Evolutionary conservation across 495 filamentous ascomycete genomes (phyloP), one percentile per base, ranked within the genome.

Genomic region (Hypoxylon crocopeplum): DNA sequence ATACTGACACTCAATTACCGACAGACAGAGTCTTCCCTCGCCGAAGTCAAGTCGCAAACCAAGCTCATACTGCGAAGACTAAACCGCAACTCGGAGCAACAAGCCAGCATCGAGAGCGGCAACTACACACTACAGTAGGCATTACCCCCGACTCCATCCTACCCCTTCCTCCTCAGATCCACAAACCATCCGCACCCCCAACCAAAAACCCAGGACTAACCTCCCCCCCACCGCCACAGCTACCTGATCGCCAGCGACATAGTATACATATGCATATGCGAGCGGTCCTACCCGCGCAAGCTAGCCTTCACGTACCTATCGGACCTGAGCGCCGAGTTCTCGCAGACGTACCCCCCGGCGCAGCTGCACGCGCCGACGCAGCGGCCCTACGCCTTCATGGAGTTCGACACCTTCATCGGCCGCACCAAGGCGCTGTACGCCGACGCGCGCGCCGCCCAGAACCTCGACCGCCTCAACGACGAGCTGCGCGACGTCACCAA

Each of bases 231-330:
- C 21, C 16, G 25, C 22, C 47, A 34, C 64, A 94, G 91, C 79
- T 98, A 98, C 81, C 75, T 91, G 30, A 91, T 98, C 76, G 73
- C 87, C 60, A 78, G 86, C 62, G 85, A 89, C 57, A 78, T 98
- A 66, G 86, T 90, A 78, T 99, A 93, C 80, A 80, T 97, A 55
- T 91, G 89, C 77, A 93, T 99, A 69, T 90, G 88, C 79, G 93
- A 97, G 72, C 82, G 84, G 37, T 90, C 91, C 21, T 99, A 97
- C 79, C 95, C 94, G 33, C 93, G 95, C 68, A 98, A 99, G 73
- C 88, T 99, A 22, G 94, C 94, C 64, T 97, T 98, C 77, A 98
- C 95, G 45, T 99, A 98, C 84, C 92, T 99, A 29, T 86, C 88
- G 45, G 94, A 99, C 79, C 83, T 98, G 44, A 82, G 87, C 39